These are phyloP conservation scores for Mycena belliarum DNA, from an alignment of 768 basidiomycete genomes.

Conservation along the genomic window DNA sequence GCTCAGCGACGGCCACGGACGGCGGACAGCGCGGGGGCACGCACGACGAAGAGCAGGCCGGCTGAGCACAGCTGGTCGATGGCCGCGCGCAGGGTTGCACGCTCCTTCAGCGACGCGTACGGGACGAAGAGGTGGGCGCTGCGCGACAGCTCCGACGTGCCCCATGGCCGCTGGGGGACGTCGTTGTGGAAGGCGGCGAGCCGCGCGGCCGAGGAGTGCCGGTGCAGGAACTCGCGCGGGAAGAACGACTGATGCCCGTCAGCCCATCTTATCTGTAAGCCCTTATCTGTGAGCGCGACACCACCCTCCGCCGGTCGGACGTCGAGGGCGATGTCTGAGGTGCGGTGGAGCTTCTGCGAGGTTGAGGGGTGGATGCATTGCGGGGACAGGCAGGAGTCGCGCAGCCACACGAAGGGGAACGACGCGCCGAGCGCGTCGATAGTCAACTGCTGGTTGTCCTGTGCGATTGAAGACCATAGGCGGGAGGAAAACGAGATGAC, in stretches of 20 bases:
- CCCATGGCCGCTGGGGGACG: slow-evolving; percentile 45
- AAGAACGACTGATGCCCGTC: slow-evolving; percentile 65
- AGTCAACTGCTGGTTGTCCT: slow-evolving; percentile 23
- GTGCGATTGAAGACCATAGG: slow-evolving; percentile 10
- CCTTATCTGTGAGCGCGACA: slow-evolving; percentile 42
- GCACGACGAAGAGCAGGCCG: slow-evolving; percentile 70
- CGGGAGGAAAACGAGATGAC: neutral
- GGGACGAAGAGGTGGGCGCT: slow-evolving; percentile 50
- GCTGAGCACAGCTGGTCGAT: slow-evolving; percentile 71
- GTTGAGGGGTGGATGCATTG: slow-evolving; percentile 77
- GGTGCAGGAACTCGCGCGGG: slow-evolving; percentile 45
- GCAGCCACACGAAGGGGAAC: slow-evolving; percentile 76
- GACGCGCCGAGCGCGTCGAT: slow-evolving; percentile 42
- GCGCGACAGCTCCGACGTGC: slow-evolving; percentile 35
- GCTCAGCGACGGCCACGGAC: neutral
- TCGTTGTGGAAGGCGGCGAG: slow-evolving; percentile 50
- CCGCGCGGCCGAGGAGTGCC: slow-evolving; percentile 41
- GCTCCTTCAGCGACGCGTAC: slow-evolving; percentile 51
- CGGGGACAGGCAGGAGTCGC: slow-evolving; percentile 80
- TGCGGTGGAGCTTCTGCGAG: slow-evolving; percentile 71
- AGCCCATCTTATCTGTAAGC: slow-evolving; percentile 54
- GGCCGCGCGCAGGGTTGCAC: slow-evolving; percentile 50
- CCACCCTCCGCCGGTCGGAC: slow-evolving; percentile 46
- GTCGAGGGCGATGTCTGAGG: slow-evolving; percentile 61
- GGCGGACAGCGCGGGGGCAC: neutral